Percentiles rank a stretch among this genome's conserved stretches.
phyloP scores from a whole-genome alignment of 805 yeast species.

The Nakazawaea sp. region DNA sequence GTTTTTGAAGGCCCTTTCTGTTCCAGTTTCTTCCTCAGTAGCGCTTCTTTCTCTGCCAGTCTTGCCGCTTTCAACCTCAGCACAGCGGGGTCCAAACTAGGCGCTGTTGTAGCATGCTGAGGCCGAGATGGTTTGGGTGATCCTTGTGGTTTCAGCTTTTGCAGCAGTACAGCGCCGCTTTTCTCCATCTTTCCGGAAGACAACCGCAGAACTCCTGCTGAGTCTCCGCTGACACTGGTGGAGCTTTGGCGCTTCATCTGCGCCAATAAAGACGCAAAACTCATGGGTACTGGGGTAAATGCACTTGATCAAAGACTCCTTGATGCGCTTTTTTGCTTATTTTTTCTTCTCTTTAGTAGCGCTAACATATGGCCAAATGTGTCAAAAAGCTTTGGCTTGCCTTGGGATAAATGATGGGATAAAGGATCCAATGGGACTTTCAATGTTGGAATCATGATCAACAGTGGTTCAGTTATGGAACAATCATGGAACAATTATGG shows the following conservation, averaged over 20 bases:
- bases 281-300: conserved; percentile 15
- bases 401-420: too few relatives aligned
- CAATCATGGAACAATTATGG: too few relatives aligned
- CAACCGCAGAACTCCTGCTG: background rate
- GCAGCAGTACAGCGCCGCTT: background rate
- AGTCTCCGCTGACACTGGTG: background rate
- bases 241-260: conserved; percentile 20
- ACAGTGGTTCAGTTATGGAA: too few relatives aligned
- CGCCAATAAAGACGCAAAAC: conserved; percentile 20
- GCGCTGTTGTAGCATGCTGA: conserved; percentile 12
- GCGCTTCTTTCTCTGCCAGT: conserved; percentile 42
- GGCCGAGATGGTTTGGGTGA: conserved; percentile 1
- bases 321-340: too few relatives aligned
- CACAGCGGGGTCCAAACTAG: conserved; percentile 60
- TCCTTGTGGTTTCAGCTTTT: background rate
- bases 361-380: too few relatives aligned
- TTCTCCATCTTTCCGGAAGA: background rate
- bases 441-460: too few relatives aligned
- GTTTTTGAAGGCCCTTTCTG: background rate
- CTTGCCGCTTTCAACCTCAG: conserved; percentile 62
- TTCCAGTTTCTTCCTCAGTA: conserved; percentile 22
- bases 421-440: too few relatives aligned
- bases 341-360: too few relatives aligned
- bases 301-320: too few relatives aligned
- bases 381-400: too few relatives aligned